phyloP scores from a whole-genome alignment of 768 basidiomycete genomes.

The Lentinula edodes region DNA sequence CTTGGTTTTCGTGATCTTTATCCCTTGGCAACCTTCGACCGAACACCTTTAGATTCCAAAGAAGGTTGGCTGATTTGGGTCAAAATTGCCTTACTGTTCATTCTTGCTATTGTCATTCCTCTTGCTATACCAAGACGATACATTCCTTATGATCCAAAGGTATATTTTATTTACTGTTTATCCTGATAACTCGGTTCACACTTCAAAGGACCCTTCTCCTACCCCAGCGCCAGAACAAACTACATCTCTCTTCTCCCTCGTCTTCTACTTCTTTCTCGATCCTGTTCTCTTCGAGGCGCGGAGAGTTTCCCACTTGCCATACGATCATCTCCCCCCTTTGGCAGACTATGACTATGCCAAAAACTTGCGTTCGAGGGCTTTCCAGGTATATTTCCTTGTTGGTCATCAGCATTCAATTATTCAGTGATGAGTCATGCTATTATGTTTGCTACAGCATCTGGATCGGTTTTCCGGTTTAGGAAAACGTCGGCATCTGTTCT shows the following conservation, averaged over 20 bases:
- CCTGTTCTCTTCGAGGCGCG: slow-evolving; percentile 14
- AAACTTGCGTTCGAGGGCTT: not conserved
- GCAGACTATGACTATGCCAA: slow-evolving; percentile 21
- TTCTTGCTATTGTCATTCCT: slow-evolving; percentile 44
- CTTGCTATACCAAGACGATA: slow-evolving; percentile 45
- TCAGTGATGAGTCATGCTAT: not conserved
- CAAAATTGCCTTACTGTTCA: slow-evolving; percentile 23
- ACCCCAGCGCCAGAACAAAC: slow-evolving; percentile 28
- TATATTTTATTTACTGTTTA: not conserved
- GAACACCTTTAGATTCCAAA: slow-evolving; percentile 34
- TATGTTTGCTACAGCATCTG: not conserved
- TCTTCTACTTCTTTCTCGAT: slow-evolving; percentile 30
- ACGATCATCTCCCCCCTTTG: slow-evolving; percentile 24
- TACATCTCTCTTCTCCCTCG: slow-evolving; percentile 24
- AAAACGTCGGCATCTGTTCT: slow-evolving; percentile 4
- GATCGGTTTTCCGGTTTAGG: not conserved
- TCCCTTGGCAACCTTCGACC: slow-evolving; percentile 45
- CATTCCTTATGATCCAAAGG: slow-evolving; percentile 45
- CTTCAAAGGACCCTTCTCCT: not conserved
- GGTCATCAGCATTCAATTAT: not conserved
- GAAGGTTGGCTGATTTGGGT: slow-evolving; percentile 23
- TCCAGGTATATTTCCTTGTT: not conserved
- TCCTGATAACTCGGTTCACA: not conserved
- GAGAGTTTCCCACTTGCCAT: slow-evolving; percentile 12
- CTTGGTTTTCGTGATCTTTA: slow-evolving; percentile 51